Conservation (phyloP, 148 eudicot species). For the Heliamphora exappendiculata region DNA sequence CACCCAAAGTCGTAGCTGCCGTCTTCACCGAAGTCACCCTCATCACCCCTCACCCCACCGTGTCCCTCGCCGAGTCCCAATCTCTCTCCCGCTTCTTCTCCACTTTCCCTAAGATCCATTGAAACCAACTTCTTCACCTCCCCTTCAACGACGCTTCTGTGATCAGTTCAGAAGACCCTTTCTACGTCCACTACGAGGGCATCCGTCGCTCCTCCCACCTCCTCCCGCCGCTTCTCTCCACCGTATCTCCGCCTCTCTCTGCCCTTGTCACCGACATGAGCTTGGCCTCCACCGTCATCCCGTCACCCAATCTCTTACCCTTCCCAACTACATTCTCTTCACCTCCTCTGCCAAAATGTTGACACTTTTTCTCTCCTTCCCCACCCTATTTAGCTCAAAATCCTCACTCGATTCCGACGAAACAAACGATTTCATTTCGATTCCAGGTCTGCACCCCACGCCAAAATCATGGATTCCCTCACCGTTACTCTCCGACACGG, state of each 20-base stretch:
- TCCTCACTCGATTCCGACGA: background rate
- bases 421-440: background rate
- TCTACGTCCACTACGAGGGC: constrained; percentile 6
- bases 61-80: constrained; percentile 8
- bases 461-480: constrained; percentile 17
- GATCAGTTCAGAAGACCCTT: constrained; percentile 5
- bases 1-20: too few relatives aligned
- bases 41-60: constrained; percentile 5
- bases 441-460: background rate
- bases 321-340: constrained; percentile 3
- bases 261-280: constrained; percentile 15
- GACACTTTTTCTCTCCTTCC: constrained; percentile 5
- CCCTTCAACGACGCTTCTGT: background rate
- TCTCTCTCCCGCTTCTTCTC: constrained; percentile 11
- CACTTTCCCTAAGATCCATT: constrained; percentile 4
- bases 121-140: constrained; percentile 8
- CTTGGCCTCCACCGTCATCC: constrained; percentile 14
- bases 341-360: constrained; percentile 7
- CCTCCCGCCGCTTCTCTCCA: constrained; percentile 4
- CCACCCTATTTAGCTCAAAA: background rate
- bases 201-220: constrained; percentile 11
- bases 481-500: constrained; percentile 6
- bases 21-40: constrained; percentile 1
- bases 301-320: constrained; percentile 5
- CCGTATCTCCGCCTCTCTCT: constrained; percentile 1